These are phyloP conservation scores for Metschnikowia similis DNA, from an alignment of 805 yeast genomes.

Conservation along the genomic window DNA sequence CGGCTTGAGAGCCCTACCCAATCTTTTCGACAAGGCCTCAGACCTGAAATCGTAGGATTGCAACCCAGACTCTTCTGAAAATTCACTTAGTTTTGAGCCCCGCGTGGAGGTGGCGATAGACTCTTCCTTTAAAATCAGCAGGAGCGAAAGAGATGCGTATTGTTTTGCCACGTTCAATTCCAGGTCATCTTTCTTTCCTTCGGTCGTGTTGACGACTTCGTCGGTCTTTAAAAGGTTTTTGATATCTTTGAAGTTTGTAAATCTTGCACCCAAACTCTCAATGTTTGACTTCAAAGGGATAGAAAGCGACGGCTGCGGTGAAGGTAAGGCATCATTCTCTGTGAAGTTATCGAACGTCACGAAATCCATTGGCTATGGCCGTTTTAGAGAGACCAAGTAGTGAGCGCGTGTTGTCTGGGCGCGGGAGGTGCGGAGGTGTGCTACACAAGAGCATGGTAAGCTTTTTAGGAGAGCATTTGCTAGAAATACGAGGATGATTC, in stretches of 20 bases:
- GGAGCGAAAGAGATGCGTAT: constrained; percentile 47
- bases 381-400: neutral
- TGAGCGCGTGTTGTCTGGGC: neutral
- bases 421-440: constrained; percentile 1
- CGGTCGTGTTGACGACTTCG: constrained; percentile 3
- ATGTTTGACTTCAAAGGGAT: constrained; percentile 37
- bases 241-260: constrained; percentile 32
- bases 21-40: constrained; percentile 36
- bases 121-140: constrained; percentile 20
- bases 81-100: neutral
- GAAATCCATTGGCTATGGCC: constrained; percentile 32
- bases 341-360: constrained; percentile 36
- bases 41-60: constrained; percentile 6
- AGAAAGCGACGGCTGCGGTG: constrained; percentile 43
- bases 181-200: constrained; percentile 2
- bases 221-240: constrained; percentile 24
- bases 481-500: too few species aligned
- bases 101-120: neutral
- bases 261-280: constrained; percentile 29
- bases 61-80: neutral
- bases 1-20: constrained; percentile 47
- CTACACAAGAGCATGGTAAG: neutral
- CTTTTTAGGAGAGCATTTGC: too few species aligned
- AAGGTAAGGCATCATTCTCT: constrained; percentile 28
- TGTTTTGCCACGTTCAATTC: constrained; percentile 34